These are phyloP conservation scores for Beauveria medogensis DNA, from an alignment of 2,329 filamentous ascomycete genomes.

Conservation along the genomic window DNA sequence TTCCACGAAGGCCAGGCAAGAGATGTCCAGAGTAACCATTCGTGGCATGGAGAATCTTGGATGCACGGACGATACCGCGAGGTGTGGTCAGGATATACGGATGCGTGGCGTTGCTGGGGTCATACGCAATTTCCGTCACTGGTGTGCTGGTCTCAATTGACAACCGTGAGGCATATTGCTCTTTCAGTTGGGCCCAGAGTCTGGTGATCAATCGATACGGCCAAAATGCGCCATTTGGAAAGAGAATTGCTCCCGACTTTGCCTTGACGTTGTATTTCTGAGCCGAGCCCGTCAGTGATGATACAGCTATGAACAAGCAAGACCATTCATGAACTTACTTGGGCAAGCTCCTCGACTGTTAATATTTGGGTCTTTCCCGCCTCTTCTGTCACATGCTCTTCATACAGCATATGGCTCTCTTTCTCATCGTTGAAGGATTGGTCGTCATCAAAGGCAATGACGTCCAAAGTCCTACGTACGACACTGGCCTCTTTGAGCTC, in stretches of 20 bases:
- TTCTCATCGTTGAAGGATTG: slow-evolving; percentile 15
- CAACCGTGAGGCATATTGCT: slow-evolving; percentile 19
- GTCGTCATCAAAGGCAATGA: slow-evolving; percentile 14
- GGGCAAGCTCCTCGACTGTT: neutral
- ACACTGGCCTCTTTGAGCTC: slow-evolving; percentile 1
- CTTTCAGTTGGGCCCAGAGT: slow-evolving; percentile 28
- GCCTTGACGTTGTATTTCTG: slow-evolving; percentile 21
- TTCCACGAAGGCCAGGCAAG: slow-evolving; percentile 36
- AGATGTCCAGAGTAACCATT: slow-evolving; percentile 45
- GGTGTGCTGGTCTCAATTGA: slow-evolving; percentile 31
- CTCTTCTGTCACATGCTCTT: slow-evolving; percentile 16
- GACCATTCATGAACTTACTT: neutral
- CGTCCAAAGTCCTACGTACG: slow-evolving; percentile 6
- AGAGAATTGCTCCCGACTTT: slow-evolving; percentile 18
- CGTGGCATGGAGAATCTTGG: slow-evolving; percentile 47
- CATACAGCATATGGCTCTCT: slow-evolving; percentile 11
- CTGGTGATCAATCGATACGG: slow-evolving; percentile 38
- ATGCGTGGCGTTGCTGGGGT: slow-evolving; percentile 5
- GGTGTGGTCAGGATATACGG: slow-evolving; percentile 36
- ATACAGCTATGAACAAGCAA: neutral
- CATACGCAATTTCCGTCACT: slow-evolving; percentile 18
- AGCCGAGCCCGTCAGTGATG: neutral
- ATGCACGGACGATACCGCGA: slow-evolving; percentile 35
- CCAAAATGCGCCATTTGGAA: slow-evolving; percentile 33
- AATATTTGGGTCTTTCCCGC: neutral